phyloP scores from a whole-genome alignment of 2,329 filamentous ascomycete genomes.

The Akanthomyces dipterigenus region DNA sequence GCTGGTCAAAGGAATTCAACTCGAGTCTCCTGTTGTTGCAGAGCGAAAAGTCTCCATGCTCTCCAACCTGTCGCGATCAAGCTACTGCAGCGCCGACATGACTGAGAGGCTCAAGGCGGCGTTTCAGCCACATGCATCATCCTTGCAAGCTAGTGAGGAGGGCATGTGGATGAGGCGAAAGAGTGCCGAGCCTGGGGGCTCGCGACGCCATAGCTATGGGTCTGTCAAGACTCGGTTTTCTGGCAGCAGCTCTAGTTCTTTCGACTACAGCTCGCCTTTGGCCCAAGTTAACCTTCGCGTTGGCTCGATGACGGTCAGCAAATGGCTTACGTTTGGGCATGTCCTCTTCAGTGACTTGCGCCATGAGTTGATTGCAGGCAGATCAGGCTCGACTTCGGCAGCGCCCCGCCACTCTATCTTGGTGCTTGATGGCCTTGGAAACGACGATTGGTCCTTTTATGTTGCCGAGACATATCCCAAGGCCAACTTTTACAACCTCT shows the following conservation, averaged over 20 bases:
- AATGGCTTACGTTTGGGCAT: slow-evolving; percentile 80
- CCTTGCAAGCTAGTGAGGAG: slow-evolving; percentile 36
- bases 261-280: slow-evolving; percentile 54
- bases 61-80: slow-evolving; percentile 37
- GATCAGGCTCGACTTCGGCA: slow-evolving; percentile 31
- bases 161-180: slow-evolving; percentile 22
- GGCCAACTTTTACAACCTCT: slow-evolving; percentile 71
- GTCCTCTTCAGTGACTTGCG: slow-evolving; percentile 76
- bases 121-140: slow-evolving; percentile 38
- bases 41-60: slow-evolving; percentile 27
- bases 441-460: slow-evolving; percentile 83
- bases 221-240: slow-evolving; percentile 34
- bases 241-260: slow-evolving; percentile 38
- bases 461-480: slow-evolving; percentile 72
- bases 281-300: slow-evolving; percentile 71
- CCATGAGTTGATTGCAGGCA: slow-evolving; percentile 53
- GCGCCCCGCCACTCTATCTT: slow-evolving; percentile 54
- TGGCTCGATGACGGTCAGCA: slow-evolving; percentile 77
- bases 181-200: not conserved
- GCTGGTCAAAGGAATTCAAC: slow-evolving; percentile 27
- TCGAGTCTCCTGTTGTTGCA: slow-evolving; percentile 41
- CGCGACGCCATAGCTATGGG: slow-evolving; percentile 24
- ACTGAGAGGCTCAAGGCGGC: slow-evolving; percentile 44
- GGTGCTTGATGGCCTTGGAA: slow-evolving; percentile 78
- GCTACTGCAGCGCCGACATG: slow-evolving; percentile 49